Evolutionary conservation across 2,329 filamentous ascomycete species (phyloP).

Genomic region (Teratosphaeria destructans): DNA sequence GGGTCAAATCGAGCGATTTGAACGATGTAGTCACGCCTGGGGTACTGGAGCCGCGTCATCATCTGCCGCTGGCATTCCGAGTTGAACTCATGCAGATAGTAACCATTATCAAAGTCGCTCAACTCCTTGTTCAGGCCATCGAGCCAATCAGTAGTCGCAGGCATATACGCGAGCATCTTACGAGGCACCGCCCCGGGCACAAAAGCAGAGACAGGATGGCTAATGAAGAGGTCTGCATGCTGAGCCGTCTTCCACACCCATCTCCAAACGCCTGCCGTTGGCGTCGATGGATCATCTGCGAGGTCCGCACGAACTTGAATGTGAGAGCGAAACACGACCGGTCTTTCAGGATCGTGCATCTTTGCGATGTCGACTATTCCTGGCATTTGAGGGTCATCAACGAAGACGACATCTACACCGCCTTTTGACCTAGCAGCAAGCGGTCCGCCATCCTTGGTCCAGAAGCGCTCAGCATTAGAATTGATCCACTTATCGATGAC

Average conservation of each 20-base stretch:
- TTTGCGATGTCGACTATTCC: constrained; percentile 67
- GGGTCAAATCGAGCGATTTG: constrained; percentile 78
- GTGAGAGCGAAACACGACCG: constrained; percentile 70
- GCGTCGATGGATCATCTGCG: constrained; percentile 45
- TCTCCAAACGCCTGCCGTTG: constrained; percentile 64
- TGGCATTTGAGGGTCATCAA: constrained; percentile 81
- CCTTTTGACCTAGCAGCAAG: constrained; percentile 54
- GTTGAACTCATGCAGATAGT: constrained; percentile 68
- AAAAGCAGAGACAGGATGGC: constrained; percentile 66
- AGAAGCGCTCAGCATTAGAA: constrained; percentile 65
- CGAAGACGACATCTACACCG: constrained; percentile 65
- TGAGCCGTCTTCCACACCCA: constrained; percentile 65
- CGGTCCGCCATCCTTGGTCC: constrained; percentile 59
- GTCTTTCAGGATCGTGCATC: constrained; percentile 56
- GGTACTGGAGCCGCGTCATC: constrained; percentile 50
- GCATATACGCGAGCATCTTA: constrained; percentile 62
- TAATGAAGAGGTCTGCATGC: constrained; percentile 67
- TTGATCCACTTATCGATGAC: constrained; percentile 61
- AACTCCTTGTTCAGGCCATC: constrained; percentile 72
- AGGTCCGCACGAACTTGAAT: constrained; percentile 74
- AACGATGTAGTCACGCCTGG: constrained; percentile 60
- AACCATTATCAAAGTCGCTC: constrained; percentile 57
- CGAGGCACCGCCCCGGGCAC: constrained; percentile 58
- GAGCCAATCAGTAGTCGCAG: constrained; percentile 74
- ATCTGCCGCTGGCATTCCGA: constrained; percentile 48